Percentiles rank a stretch among this genome's conserved stretches.
Evolutionary conservation across 2,329 filamentous ascomycete species (phyloP).

Genomic region (Monosporascus sp.): DNA sequence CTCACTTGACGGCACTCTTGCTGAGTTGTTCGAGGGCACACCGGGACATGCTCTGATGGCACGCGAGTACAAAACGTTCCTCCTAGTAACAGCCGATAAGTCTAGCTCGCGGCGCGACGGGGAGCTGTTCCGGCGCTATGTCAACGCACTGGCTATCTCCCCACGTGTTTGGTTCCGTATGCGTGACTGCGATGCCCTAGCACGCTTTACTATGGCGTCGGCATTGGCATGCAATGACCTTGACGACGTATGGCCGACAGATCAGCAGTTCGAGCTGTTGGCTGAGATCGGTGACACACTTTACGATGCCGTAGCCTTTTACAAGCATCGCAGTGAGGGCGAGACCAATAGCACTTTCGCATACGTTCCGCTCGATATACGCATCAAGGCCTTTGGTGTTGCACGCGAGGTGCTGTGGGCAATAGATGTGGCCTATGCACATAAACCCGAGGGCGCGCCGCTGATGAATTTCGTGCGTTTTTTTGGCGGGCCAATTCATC

Average conservation of each 20-base stretch:
- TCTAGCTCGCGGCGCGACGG: slow-evolving; percentile 4
- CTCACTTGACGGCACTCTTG: slow-evolving; percentile 9
- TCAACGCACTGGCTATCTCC: slow-evolving; percentile 17
- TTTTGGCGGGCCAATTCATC: slow-evolving; percentile 27
- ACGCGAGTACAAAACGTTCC: slow-evolving; percentile 16
- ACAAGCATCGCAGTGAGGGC: slow-evolving; percentile 27
- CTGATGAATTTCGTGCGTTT: slow-evolving; percentile 22
- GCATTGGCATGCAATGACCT: slow-evolving; percentile 27
- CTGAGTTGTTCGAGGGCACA: slow-evolving; percentile 10
- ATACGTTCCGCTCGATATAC: slow-evolving; percentile 19
- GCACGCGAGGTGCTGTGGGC: slow-evolving; percentile 28
- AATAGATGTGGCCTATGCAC: slow-evolving; percentile 21
- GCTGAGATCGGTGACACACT: slow-evolving; percentile 22
- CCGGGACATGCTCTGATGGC: slow-evolving; percentile 8
- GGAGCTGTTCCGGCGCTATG: slow-evolving; percentile 24
- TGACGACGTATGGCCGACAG: slow-evolving; percentile 17
- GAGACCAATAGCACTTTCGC: slow-evolving; percentile 29
- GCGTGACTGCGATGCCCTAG: slow-evolving; percentile 27
- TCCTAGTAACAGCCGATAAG: slow-evolving; percentile 16
- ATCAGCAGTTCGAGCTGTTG: slow-evolving; percentile 14
- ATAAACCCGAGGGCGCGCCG: not conserved
- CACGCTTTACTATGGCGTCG: slow-evolving; percentile 25
- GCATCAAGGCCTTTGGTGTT: slow-evolving; percentile 15
- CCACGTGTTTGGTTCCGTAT: slow-evolving; percentile 27
- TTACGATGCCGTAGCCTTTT: slow-evolving; percentile 28